Percentiles rank a stretch among this genome's conserved stretches.
Conservation (phyloP, 139 green algal genomes). For the Gonium pectorale region DNA sequence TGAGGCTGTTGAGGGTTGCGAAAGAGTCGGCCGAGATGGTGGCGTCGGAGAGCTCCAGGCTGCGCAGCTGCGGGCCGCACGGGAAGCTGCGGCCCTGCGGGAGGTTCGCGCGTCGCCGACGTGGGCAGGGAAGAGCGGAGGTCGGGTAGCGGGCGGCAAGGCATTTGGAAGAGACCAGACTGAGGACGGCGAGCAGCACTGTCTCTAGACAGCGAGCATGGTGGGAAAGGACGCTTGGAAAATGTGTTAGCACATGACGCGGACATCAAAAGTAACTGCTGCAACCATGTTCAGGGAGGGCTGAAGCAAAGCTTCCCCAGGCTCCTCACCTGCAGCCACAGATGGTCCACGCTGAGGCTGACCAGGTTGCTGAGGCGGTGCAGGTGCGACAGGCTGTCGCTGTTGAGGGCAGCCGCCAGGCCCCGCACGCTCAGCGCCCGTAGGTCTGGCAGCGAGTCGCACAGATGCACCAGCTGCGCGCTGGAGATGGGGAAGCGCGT, state of each 20-base stretch:
- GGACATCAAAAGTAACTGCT: too few species aligned
- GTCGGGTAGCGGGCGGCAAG: too few species aligned
- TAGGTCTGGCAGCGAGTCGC: neutral
- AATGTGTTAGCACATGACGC: too few species aligned
- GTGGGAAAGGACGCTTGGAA: too few species aligned
- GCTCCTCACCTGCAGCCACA: neutral
- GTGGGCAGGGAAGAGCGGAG: too few species aligned
- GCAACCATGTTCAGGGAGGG: too few species aligned
- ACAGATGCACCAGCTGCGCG: slow-evolving; percentile 3
- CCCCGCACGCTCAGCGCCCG: slow-evolving; percentile 8
- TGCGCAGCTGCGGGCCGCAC: neutral
- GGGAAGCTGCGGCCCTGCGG: neutral
- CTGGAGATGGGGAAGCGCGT: slow-evolving; percentile 32
- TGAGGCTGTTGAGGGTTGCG: slow-evolving; percentile 18
- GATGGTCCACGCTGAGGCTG: slow-evolving; percentile 22
- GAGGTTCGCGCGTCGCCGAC: too few species aligned
- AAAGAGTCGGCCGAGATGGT: neutral
- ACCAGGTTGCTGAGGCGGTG: neutral
- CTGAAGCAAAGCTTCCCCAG: too few species aligned
- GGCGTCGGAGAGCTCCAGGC: slow-evolving; percentile 27
- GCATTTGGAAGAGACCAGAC: too few species aligned
- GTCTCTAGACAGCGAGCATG: too few species aligned
- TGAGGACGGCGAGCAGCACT: too few species aligned
- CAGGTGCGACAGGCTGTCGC: slow-evolving; percentile 13
- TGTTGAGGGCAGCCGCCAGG: neutral